Percentiles rank a stretch among this genome's conserved stretches.
phyloP scores from a whole-genome alignment of 805 yeast genomes.

The Candida sithepensis region DNA sequence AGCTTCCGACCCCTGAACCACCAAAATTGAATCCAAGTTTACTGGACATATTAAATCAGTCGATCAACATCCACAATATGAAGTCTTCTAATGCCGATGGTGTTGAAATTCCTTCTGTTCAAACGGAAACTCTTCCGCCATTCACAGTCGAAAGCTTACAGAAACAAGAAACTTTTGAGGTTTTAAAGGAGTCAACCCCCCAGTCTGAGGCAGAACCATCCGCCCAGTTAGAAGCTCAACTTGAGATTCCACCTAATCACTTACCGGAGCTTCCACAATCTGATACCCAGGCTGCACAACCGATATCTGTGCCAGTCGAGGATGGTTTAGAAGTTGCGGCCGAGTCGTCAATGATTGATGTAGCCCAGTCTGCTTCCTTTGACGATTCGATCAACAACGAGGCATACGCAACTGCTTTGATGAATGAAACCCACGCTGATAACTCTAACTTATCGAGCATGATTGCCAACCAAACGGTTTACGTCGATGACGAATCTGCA shows the following conservation, averaged over 20 bases:
- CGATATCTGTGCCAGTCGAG: no score
- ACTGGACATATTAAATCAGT: slow-evolving; percentile 16
- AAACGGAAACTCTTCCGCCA: neutral
- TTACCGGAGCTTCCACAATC: neutral
- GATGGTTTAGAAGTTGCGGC: slow-evolving; percentile 17
- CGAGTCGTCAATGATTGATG: slow-evolving; percentile 25
- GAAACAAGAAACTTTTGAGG: neutral
- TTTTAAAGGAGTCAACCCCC: no score
- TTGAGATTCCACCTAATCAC: neutral
- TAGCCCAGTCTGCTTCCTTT: slow-evolving; percentile 3
- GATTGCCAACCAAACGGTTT: slow-evolving; percentile 25
- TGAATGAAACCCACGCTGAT: slow-evolving; percentile 17
- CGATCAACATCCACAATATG: slow-evolving; percentile 18
- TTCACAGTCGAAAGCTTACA: neutral
- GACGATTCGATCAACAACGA: slow-evolving; percentile 19
- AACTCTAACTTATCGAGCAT: slow-evolving; percentile 10
- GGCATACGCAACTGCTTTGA: slow-evolving; percentile 25
- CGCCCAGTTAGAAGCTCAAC: neutral
- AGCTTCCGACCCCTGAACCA: slow-evolving; percentile 25
- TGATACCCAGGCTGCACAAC: neutral
- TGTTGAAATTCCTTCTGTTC: neutral
- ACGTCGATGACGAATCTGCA: slow-evolving; percentile 13
- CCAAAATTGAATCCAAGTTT: slow-evolving; percentile 22
- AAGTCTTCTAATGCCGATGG: slow-evolving; percentile 6
- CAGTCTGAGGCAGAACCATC: neutral